Base-by-base conservation (phyloP, 176 grass and related monocot species). In the Dactylis glomerata region DNA sequence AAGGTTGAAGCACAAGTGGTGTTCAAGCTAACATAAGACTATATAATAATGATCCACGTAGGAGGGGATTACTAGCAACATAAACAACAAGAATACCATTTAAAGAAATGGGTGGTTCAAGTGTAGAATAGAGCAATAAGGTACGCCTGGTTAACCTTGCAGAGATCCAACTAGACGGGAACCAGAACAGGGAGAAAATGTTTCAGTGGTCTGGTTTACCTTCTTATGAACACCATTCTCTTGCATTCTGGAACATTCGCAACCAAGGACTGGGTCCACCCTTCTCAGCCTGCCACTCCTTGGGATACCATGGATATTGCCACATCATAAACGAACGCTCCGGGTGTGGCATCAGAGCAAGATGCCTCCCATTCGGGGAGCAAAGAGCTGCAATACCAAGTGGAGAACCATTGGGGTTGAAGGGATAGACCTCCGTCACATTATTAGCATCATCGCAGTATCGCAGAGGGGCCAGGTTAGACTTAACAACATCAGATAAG, bases 251-350 rank as follows among this genome's bases (percentile, higher is more conserved):
- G 84, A 99, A 99, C 96, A 99, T 92, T 23, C 57, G 79, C 44
- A 96, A 24, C 91, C 93, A 99, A 61, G 93, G 96, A 41, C 96
- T 99, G 20, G 93, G 96, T 9, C 91, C 78, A 67, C 82, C 89
- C 90, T 84, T 89, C 68, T 96, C 90, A 84, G 92, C 82, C 47
- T 83, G 77, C 96, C 96, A 96, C 36, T 94, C 90, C 67, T 95
- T 96, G 4, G 93, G 96, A 83, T 92, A 94, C 96, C 93, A 99
- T 55, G 91, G 93, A 79, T 90, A 96, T 77, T 99, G 93, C 96
- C 96, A 94, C 93, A 99, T 99, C 96, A 99, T 94, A 80, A 99
- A 99, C 74, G 89, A 99, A 68, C 93, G 87, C 64, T 99, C 93
- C 0, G 96, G 96, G 76, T 99, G 96, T 6, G 96, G 96, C 93